Evolutionary conservation across 202 grass and related monocot species (phyloP), one percentile per base, ranked within the genome.

Genomic region (Zizania palustris): DNA sequence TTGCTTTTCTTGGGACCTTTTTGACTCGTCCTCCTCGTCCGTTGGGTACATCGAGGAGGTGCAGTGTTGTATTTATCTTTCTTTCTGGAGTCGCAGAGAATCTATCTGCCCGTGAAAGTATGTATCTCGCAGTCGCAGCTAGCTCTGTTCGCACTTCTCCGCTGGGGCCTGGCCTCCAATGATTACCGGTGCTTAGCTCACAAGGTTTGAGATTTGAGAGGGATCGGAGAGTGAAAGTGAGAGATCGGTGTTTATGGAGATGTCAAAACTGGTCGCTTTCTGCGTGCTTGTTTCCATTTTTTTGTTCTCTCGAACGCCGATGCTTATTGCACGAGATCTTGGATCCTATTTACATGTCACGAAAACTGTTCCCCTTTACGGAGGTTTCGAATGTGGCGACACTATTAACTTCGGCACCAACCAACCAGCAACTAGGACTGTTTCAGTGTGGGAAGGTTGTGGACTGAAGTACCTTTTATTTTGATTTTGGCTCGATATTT

Each of bases 1-100:
- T 71, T 67, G 56, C 45, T 35, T 69, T 74, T 59, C 21, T 56
- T 15, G 16, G 67, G 72, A 5, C 28, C 72, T 49, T 78, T 75
- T 93, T 87, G 87, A 90, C 84, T 74, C 79, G 74, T 9, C 14
- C 41, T 62, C 71, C 3, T 53, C 14, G 85, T 43, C 77, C 63
- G 64, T 79, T 65, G 35, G 80, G 61, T 55, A 36, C 45, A 73
- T 64, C 45, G 42, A 81, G 67, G 53, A 79, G 73, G 10, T 16
- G 3, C 40, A 54, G 44, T 80, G 60, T 78, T 86, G n/a, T n/a
- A n/a, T n/a, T n/a, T n/a, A n/a, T 21, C 59, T 58, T 13, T 41
- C 22, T 69, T 67, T 42, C 28, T 28, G 28, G 28, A 28, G 28
- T 28, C 28, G 28, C 28, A 28, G 1, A 28, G 28, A 28, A 28